Evolutionary conservation across 805 yeast genomes (phyloP).

Genomic region (Candida mattraensis): DNA sequence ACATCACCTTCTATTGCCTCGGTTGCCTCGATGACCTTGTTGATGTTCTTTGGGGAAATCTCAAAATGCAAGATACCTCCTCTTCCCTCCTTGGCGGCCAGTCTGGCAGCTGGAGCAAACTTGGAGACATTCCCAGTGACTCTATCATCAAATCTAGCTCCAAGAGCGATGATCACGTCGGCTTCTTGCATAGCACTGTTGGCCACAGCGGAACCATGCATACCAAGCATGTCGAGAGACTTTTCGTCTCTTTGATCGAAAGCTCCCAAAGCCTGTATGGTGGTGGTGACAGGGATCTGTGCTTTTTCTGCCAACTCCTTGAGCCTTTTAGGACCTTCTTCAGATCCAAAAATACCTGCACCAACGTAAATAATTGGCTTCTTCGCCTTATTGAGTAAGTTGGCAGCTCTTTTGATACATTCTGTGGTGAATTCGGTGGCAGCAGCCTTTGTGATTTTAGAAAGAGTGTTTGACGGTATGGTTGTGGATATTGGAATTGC

Average conservation of each 20-base stretch:
- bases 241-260: conserved; percentile 90
- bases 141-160: conserved; percentile 98
- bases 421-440: conserved; percentile 73
- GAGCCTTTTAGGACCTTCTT: conserved; percentile 75
- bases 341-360: conserved; percentile 79
- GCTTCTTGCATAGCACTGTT: conserved; percentile 92
- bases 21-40: conserved; percentile 94
- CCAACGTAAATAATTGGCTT: conserved; percentile 91
- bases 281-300: conserved; percentile 92
- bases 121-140: conserved; percentile 84
- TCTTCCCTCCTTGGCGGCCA: conserved; percentile 81
- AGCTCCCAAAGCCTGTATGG: conserved; percentile 91
- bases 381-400: conserved; percentile 76
- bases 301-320: conserved; percentile 89
- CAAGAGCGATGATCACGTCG: conserved; percentile 89
- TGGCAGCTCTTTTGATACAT: conserved; percentile 75
- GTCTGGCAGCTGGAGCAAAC: conserved; percentile 91
- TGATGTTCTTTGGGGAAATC: conserved; percentile 93
- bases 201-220: conserved; percentile 97
- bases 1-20: conserved; percentile 98
- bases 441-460: conserved; percentile 65
- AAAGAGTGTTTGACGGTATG: conserved; percentile 71
- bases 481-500: conserved; percentile 83
- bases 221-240: conserved; percentile 94
- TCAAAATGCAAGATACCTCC: conserved; percentile 98